Base-by-base conservation (phyloP, 495 filamentous ascomycete genomes). In the Penicillium flavigenum region DNA sequence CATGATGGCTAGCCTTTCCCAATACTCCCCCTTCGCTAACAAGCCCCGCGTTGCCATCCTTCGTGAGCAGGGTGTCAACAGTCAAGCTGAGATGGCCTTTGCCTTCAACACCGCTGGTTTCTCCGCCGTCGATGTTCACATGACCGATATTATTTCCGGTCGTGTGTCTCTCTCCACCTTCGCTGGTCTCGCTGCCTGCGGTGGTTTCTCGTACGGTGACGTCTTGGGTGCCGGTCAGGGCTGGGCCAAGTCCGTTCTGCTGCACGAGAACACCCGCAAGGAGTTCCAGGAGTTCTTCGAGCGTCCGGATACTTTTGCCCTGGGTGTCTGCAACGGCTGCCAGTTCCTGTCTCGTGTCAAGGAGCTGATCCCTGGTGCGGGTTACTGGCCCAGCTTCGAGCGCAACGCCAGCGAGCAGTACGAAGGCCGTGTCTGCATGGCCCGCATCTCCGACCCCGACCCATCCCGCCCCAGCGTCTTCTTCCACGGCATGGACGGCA, bases 261-360 rank as follows among this genome's bases (percentile, higher is more conserved):
- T 93, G 60, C 89, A 96, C 73, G 81, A 87, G 20, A 84, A 86
- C 56, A 86, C 88, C 4, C 84, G 91, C 31, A 76, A 74, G 46
- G 86, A 92, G 62, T 96, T 98, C 75, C 73, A 88, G 61, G 67
- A 69, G 8, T 98, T 98, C 84, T 98, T 98, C 73, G 82, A 87
- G 66, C 83, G 95, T 36, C 82, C 84, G 34, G 89, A 96, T 61
- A 97, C 94, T 9, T 98, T 98, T 73, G 83, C 89, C 8, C 81
- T 98, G 1, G 94, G 95, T 50, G 93, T 98, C 24, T 98, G 94
- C 82, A 98, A 98, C 70, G 94, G 94, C 46, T 97, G 94, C 63
- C 94, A 98, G 72, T 96, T 98, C 84, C 79, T 98, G 20, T 88
- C 86, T 12, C 84, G 88, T 17, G 79, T 98, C 16, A 89, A 88